Evolutionary conservation across 73 alveolate genomes (phyloP).

Genomic region (Symbiodinium natans): DNA sequence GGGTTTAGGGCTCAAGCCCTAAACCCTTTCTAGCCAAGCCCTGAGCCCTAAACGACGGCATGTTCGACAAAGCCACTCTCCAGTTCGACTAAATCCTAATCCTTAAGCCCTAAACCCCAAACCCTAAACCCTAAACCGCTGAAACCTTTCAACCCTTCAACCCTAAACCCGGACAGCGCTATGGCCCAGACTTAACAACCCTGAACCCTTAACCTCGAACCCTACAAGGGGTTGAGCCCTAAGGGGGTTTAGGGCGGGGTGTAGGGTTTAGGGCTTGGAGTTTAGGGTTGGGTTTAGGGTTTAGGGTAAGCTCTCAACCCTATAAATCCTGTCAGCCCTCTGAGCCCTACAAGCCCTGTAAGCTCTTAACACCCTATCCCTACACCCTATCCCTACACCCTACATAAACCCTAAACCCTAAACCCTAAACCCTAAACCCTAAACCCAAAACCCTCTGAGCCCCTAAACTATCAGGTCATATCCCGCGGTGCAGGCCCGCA

Average conservation of each 20-base stretch:
- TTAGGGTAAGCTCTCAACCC: too few relatives aligned
- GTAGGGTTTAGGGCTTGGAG: too few relatives aligned
- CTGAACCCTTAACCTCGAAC: neutral
- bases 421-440: neutral
- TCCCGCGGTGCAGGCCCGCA: neutral
- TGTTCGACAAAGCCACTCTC: too few relatives aligned
- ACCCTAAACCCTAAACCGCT: neutral
- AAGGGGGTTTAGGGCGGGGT: too few relatives aligned
- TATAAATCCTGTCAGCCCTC: too few relatives aligned
- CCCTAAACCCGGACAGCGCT: neutral
- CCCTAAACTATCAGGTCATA: neutral
- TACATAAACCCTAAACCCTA: neutral
- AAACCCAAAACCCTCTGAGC: neutral
- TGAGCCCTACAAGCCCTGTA: neutral
- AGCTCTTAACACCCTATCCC: neutral
- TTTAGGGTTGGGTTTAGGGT: too few relatives aligned
- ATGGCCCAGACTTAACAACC: too few relatives aligned
- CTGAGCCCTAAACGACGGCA: too few relatives aligned
- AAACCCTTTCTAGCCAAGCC: too few relatives aligned
- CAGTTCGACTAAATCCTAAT: too few relatives aligned
- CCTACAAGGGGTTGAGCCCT: too few relatives aligned
- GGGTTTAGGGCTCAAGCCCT: too few relatives aligned
- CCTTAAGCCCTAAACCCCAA: neutral
- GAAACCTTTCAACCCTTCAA: neutral
- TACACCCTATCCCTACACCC: neutral